Percentiles rank a stretch among this genome's conserved stretches.
phyloP scores from a whole-genome alignment of 352 stramenopile genomes.

The Pythium guiyangense region DNA sequence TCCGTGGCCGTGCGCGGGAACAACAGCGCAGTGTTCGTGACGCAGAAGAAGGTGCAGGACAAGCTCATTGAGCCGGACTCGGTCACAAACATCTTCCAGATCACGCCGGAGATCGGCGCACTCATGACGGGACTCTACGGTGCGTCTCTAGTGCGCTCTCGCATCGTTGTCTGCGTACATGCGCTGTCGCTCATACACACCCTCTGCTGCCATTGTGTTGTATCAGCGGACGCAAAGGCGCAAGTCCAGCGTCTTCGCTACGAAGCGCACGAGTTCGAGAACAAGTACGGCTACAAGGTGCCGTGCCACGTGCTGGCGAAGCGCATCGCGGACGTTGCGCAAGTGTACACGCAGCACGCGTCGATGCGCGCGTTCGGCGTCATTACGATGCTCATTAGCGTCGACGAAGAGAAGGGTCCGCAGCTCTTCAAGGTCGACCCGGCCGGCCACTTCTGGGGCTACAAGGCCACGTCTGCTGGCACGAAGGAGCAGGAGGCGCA shows the following conservation, averaged over 20 bases:
- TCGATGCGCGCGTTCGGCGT: slow-evolving; percentile 94
- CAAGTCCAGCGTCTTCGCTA: slow-evolving; percentile 95
- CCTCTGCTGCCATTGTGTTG: not conserved
- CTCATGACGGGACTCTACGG: slow-evolving; percentile 93
- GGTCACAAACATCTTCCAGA: slow-evolving; percentile 95
- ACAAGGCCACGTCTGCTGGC: slow-evolving; percentile 91
- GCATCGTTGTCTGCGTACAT: too few species aligned
- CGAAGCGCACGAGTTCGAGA: slow-evolving; percentile 97
- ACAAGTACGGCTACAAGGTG: slow-evolving; percentile 95
- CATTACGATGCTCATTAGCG: slow-evolving; percentile 94
- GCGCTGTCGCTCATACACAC: not conserved
- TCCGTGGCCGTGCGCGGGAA: slow-evolving; percentile 94
- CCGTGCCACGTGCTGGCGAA: slow-evolving; percentile 94
- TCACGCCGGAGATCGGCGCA: slow-evolving; percentile 94
- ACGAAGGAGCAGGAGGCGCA: slow-evolving; percentile 98
- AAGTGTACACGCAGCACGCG: slow-evolving; percentile 94
- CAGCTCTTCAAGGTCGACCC: slow-evolving; percentile 98
- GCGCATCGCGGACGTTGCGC: slow-evolving; percentile 96
- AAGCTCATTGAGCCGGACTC: slow-evolving; percentile 94
- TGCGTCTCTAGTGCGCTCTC: slow-evolving; percentile 11
- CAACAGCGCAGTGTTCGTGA: slow-evolving; percentile 94
- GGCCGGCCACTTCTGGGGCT: slow-evolving; percentile 96
- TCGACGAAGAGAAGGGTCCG: slow-evolving; percentile 98
- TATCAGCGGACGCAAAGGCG: slow-evolving; percentile 84
- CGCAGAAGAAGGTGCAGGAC: slow-evolving; percentile 98